Conservation (phyloP, 1,284 basidiomycete genomes). For the Moesziomyces sp. region DNA sequence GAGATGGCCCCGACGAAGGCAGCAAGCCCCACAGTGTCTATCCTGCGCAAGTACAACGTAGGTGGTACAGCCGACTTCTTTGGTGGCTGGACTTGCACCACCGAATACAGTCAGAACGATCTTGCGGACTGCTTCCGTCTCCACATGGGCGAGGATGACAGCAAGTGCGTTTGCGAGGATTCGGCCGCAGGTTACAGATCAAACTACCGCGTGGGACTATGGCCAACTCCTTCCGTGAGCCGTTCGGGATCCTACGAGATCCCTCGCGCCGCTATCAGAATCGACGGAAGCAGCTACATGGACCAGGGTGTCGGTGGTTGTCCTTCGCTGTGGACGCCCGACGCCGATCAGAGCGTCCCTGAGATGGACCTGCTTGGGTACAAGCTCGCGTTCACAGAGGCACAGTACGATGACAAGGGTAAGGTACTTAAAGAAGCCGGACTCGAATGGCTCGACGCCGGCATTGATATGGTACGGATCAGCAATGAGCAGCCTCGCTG, state of each 20-base stretch:
- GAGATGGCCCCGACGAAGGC: constrained; percentile 1
- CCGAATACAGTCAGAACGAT: no score
- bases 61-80: constrained; percentile 16
- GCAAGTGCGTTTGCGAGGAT: constrained; percentile 1
- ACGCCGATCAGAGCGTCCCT: not conserved
- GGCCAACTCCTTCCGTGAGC: not conserved
- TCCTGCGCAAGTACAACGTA: constrained; percentile 12
- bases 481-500: not conserved
- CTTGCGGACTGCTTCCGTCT: constrained; percentile 2
- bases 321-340: constrained; percentile 1
- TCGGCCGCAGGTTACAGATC: no score
- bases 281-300: not conserved
- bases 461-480: constrained; percentile 1
- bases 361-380: not conserved
- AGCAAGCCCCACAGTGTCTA: not conserved
- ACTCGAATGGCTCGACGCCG: not conserved
- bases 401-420: not conserved
- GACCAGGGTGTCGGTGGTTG: not conserved
- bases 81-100: constrained; percentile 8
- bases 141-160: constrained; percentile 4
- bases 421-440: not conserved
- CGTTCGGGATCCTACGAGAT: not conserved
- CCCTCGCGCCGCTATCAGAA: not conserved
- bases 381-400: not conserved
- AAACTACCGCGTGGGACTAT: no score